These are phyloP conservation scores for Geotrichum bryndzae DNA, from an alignment of 1,139 yeast genomes.

Conservation along the genomic window DNA sequence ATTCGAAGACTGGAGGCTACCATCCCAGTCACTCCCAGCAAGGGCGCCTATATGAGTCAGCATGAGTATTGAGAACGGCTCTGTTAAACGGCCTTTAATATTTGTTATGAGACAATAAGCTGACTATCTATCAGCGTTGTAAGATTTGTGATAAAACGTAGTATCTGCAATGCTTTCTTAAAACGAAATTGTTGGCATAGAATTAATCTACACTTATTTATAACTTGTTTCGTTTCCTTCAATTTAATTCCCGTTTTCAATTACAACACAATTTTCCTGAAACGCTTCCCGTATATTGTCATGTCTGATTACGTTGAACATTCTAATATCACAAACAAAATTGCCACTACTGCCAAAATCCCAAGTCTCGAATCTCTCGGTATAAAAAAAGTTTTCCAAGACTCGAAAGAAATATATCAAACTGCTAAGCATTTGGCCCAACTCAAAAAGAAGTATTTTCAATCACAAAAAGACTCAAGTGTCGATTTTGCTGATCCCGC, in stretches of 20 bases:
- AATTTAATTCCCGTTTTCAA: neutral
- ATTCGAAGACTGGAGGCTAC: no score
- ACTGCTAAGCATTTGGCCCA: neutral
- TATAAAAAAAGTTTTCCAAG: neutral
- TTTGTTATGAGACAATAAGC: no score
- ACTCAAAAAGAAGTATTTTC: neutral
- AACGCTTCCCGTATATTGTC: neutral
- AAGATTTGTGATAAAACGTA: no score
- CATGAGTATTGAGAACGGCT: neutral
- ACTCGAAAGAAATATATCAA: neutral
- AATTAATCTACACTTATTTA: neutral
- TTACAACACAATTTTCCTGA: neutral
- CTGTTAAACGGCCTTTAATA: no score
- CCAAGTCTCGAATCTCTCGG: neutral
- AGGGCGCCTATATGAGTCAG: neutral
- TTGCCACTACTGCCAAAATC: neutral
- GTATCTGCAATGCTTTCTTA: no score
- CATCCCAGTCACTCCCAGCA: neutral
- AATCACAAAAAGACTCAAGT: neutral
- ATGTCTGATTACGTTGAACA: neutral
- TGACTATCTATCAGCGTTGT: no score
- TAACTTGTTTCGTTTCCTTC: neutral
- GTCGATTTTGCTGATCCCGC: neutral
- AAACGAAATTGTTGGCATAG: no score
- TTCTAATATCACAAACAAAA: neutral